phyloP scores from a whole-genome alignment of 2,329 filamentous ascomycete species.

The Hymenoscyphus repandus region DNA sequence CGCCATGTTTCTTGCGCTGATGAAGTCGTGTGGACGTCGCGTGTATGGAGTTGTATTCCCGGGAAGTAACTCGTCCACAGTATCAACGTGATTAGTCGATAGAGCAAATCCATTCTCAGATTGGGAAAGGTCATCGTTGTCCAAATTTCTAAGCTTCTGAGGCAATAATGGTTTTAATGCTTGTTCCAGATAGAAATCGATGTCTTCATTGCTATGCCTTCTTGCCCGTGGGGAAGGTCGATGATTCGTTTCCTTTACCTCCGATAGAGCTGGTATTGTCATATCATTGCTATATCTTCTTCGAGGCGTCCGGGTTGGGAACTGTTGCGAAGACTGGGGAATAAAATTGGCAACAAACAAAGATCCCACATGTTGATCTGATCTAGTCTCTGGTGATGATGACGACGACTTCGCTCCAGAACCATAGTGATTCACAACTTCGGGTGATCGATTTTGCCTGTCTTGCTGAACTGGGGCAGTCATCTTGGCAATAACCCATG shows the following conservation, averaged over 20 bases:
- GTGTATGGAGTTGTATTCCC: background rate
- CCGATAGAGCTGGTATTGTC: background rate
- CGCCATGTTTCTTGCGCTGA: slow-evolving; percentile 20
- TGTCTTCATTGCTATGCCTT: slow-evolving; percentile 3
- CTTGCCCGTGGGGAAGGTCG: background rate
- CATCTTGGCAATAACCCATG: slow-evolving; percentile 38
- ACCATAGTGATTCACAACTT: background rate
- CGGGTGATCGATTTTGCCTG: background rate
- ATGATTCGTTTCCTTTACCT: background rate
- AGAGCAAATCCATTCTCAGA: background rate
- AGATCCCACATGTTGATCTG: background rate
- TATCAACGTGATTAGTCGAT: background rate
- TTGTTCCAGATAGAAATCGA: background rate
- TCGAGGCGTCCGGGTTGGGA: background rate
- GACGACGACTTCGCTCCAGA: background rate
- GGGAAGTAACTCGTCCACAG: background rate
- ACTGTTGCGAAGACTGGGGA: background rate
- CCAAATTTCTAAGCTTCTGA: background rate
- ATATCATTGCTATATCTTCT: slow-evolving; percentile 5
- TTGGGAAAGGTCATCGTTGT: background rate
- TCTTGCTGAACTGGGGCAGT: slow-evolving; percentile 20
- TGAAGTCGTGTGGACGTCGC: slow-evolving; percentile 20
- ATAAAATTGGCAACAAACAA: background rate
- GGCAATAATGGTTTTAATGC: background rate
- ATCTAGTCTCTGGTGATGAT: background rate